These are phyloP conservation scores for Clitoria ternatea DNA, from an alignment of 306 rosid species.

Conservation along the genomic window DNA sequence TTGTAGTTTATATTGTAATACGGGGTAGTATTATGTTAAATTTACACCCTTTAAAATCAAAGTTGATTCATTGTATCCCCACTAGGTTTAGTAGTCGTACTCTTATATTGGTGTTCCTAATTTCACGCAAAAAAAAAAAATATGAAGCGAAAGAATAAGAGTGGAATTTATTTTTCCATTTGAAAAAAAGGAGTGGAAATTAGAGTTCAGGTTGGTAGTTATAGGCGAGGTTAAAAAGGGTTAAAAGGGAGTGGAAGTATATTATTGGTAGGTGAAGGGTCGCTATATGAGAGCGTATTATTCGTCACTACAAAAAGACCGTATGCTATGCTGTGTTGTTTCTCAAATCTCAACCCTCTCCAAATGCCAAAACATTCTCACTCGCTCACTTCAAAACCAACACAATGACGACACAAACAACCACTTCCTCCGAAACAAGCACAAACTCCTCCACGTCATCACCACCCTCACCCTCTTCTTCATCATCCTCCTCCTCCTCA, in stretches of 20 bases:
- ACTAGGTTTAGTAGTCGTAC: too few relatives aligned
- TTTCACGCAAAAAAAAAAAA: too few relatives aligned
- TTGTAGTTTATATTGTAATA: too few relatives aligned
- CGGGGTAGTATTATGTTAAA: too few relatives aligned
- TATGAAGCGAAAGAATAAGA: too few relatives aligned
- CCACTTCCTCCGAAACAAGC: constrained; percentile 31
- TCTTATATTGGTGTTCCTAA: too few relatives aligned
- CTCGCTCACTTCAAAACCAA: neutral
- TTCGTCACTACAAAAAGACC: constrained; percentile 33
- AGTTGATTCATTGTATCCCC: too few relatives aligned
- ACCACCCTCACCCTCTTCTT: neutral
- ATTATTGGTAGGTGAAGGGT: constrained; percentile 44
- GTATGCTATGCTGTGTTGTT: neutral
- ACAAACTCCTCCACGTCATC: constrained; percentile 14
- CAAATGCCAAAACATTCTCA: neutral
- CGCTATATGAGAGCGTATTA: constrained; percentile 43
- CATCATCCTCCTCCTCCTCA: neutral
- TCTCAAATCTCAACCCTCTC: neutral
- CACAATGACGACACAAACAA: constrained; percentile 38
- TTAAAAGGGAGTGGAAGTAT: neutral
- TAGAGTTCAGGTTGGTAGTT: neutral
- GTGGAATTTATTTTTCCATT: too few relatives aligned
- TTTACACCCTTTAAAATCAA: too few relatives aligned
- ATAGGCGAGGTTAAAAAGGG: neutral
- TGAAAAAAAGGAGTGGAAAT: too few relatives aligned